A percentile compares a stretch with the other conserved stretches of the same genome.
Conservation (phyloP, 108 stramenopile genomes). For the Cylindrotheca fusiformis region DNA sequence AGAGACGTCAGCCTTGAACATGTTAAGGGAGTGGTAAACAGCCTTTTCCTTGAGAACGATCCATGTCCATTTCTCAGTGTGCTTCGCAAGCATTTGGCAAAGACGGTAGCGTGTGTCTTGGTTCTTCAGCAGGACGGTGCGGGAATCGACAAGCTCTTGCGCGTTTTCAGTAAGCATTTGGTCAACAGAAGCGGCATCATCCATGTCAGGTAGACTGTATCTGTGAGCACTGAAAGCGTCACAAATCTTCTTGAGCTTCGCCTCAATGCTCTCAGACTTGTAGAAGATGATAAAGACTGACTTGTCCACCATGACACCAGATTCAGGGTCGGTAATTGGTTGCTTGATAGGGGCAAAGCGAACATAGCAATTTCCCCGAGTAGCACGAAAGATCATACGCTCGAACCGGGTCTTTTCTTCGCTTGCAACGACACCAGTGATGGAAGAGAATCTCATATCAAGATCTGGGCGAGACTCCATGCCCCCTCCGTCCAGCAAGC, state of each 20-base stretch:
- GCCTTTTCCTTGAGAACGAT: conserved; percentile 90
- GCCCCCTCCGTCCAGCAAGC: conserved; percentile 40
- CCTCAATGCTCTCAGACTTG: conserved; percentile 91
- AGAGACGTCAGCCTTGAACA: conserved; percentile 94
- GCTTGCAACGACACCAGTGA: conserved; percentile 90
- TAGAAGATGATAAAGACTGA: conserved; percentile 97
- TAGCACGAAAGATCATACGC: conserved; percentile 96
- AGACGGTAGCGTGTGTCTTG: conserved; percentile 92
- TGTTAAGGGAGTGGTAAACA: conserved; percentile 96
- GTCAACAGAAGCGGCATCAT: conserved; percentile 81
- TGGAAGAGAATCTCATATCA: conserved; percentile 94
- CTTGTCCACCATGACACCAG: conserved; percentile 81
- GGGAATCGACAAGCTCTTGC: conserved; percentile 84
- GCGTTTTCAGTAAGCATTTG: conserved; percentile 86
- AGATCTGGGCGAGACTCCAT: conserved; percentile 63
- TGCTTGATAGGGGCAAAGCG: conserved; percentile 94
- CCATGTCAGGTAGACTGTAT: conserved; percentile 94
- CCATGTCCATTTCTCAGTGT: conserved; percentile 91
- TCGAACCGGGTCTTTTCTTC: conserved; percentile 93
- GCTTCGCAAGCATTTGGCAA: conserved; percentile 85
- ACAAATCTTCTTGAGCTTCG: conserved; percentile 97
- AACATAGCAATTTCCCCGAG: conserved; percentile 95
- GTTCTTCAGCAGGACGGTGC: conserved; percentile 92
- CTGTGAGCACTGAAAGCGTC: conserved; percentile 94
- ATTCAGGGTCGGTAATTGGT: conserved; percentile 84